Base-by-base conservation (phyloP, 306 rosid genomes). In the Nissolia schottii region DNA sequence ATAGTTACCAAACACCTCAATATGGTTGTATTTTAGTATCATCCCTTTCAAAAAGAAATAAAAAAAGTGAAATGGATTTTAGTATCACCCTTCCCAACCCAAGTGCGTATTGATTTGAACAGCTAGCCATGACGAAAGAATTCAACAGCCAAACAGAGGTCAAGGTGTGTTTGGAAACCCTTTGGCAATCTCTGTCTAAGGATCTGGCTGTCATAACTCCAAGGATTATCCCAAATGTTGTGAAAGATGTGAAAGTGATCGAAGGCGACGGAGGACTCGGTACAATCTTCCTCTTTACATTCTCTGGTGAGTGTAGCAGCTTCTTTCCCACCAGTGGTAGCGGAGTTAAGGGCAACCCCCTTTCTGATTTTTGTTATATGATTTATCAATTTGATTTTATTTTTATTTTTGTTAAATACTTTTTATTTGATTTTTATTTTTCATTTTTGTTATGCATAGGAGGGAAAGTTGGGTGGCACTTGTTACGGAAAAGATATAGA, bases 221-320 rank as follows among this genome's bases (percentile, higher is more conserved):
- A 16, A 85, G 77, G 25, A 27, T 57, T n/a, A 41, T 84, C 10
- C 92, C 89, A 12, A 65, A 74, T 38, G 7, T 78, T 15, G 89
- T 87, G 23, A 79, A 84, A 28, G 77, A 73, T 3, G 78, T 67
- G 57, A 75, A 82, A 50, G 11, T 87, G 24, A 23, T 84, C 0
- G 84, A 89, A 75, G 96, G 96, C 1, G 81, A 82, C 74, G 92
- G 89, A 43, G 87, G 87, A 32, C 0, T 74, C 31, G 89, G 87
- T 61, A 75, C 90, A 10, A 58, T 85, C 73, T 67, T 87, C 18
- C 80, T 64, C 73, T 87, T 89, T 67, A 77, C 56, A 35, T 20
- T 24, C 65, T 32, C 80, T 6, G 79, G 88, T 86, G n/a, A 79
- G 81, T 34, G 23, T 35, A 23, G 2, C 27, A 23, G 2, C 27